phyloP scores from a whole-genome alignment of 2,329 filamentous ascomycete species.

The Paracoccidioides brasiliensis region DNA sequence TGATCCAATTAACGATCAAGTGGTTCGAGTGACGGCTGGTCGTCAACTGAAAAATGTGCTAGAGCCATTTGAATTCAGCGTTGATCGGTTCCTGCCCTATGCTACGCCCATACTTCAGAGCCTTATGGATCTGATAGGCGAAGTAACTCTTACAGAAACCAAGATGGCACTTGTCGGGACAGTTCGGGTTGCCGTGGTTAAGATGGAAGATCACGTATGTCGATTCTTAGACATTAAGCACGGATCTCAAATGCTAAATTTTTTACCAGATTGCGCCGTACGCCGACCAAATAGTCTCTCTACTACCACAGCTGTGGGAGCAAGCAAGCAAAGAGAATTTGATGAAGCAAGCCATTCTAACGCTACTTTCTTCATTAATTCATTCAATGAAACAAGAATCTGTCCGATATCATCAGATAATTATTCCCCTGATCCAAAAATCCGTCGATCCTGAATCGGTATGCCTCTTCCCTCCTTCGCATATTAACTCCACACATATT shows the following conservation, averaged over 20 bases:
- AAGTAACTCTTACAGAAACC: conserved; percentile 71
- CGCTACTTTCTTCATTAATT: conserved; percentile 73
- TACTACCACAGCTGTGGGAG: conserved; percentile 74
- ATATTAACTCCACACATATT: conserved; percentile 6
- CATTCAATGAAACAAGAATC: conserved; percentile 70
- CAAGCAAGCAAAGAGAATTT: conserved; percentile 75
- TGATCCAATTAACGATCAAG: conserved; percentile 73
- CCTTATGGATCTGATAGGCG: conserved; percentile 64
- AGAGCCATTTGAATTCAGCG: conserved; percentile 71
- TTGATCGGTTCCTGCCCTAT: conserved; percentile 62
- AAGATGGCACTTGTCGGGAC: conserved; percentile 85
- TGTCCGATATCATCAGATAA: conserved; percentile 61
- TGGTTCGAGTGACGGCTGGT: conserved; percentile 83
- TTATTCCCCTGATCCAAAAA: conserved; percentile 69
- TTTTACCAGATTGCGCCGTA: conserved; percentile 42
- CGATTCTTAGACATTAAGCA: neutral
- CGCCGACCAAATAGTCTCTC: conserved; percentile 67
- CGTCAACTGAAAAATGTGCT: conserved; percentile 68
- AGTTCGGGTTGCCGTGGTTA: conserved; percentile 63
- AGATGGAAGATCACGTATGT: conserved; percentile 60
- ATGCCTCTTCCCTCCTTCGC: conserved; percentile 9
- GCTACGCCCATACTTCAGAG: conserved; percentile 59
- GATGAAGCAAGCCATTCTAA: conserved; percentile 86
- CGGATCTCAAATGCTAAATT: neutral
- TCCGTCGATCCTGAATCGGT: conserved; percentile 66